phyloP scores from a whole-genome alignment of 2,329 filamentous ascomycete species.

The Fusarium mundagurra region DNA sequence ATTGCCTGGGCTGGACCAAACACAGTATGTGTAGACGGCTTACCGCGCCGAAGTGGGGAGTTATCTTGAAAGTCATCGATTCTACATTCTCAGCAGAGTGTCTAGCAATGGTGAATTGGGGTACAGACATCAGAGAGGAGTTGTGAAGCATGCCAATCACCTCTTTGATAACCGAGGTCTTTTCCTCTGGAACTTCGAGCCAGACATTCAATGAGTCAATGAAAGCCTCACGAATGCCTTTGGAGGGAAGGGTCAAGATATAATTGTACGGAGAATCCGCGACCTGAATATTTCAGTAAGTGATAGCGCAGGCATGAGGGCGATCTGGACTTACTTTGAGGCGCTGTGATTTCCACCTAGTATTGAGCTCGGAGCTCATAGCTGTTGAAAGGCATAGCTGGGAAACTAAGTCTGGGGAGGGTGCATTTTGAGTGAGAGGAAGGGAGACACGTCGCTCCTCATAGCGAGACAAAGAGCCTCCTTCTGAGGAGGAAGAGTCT shows the following conservation, averaged over 20 bases:
- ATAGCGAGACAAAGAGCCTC: neutral
- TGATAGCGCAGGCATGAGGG: rapidly evolving
- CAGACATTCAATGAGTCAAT: constrained; percentile 6
- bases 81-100: neutral
- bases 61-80: constrained; percentile 12
- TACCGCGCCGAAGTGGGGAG: neutral
- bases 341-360: neutral
- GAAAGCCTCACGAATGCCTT: neutral
- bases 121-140: constrained; percentile 3
- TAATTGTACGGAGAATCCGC: neutral
- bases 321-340: rapidly evolving
- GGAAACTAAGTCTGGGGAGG: neutral
- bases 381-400: neutral
- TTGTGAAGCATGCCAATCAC: neutral
- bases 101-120: rapidly evolving
- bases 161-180: neutral
- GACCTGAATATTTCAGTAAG: neutral
- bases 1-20: constrained; percentile 10
- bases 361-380: neutral
- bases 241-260: neutral
- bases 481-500: neutral
- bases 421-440: neutral
- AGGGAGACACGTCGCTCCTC: neutral
- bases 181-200: neutral
- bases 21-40: constrained; percentile 3